Base-by-base conservation (phyloP, 2,329 filamentous ascomycete species). In the Coniella lustricola region DNA sequence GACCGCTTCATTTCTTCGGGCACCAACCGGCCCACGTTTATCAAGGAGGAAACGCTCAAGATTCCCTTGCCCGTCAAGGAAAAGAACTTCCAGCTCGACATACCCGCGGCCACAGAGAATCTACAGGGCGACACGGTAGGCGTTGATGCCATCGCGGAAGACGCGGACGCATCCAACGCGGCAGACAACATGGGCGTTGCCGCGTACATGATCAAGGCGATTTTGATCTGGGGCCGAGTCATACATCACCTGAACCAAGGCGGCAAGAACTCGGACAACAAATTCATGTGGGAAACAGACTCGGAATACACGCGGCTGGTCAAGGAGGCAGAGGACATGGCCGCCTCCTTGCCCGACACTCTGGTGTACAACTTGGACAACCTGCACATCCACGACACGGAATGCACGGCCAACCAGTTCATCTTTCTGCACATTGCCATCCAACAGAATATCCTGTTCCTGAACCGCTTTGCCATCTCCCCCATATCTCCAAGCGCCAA, bases 1-100 rank as follows among this genome's bases (percentile, higher is more conserved):
- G 93, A 98, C 63, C 82, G 91, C 0, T 96, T 96, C 72, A 96
- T 94, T 66, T 96, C 91, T 0, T 96, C 90, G 1, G 91, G 93
- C 2, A 94, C 89, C 2, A 90, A 96, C 59, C 79, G 91, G 33
- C 93, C 93, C 17, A 87, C 89, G 46, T 95, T 96, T 57, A 85
- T 95, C 47, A 85, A 87, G 56, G 90, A 96, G 64, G 87, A 93
- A 56, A 88, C 87, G 48, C 78, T 97, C 53, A 84, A 89, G 56
- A 88, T 96, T 14, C 91, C 93, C 55, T 70, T 98, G 20, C 93
- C 93, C 0, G 87, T 96, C 58, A 90, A 87, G 62, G 93, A 98
- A 64, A 83, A 84, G 43, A 83, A 88, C 54, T 97, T 95, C 59
- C 84, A 91, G 55, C 82, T 95, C 62, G 91, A 96, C 61, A 91